phyloP scores from a whole-genome alignment of 2,329 filamentous ascomycete genomes.

The Paecilomyces niveus region DNA sequence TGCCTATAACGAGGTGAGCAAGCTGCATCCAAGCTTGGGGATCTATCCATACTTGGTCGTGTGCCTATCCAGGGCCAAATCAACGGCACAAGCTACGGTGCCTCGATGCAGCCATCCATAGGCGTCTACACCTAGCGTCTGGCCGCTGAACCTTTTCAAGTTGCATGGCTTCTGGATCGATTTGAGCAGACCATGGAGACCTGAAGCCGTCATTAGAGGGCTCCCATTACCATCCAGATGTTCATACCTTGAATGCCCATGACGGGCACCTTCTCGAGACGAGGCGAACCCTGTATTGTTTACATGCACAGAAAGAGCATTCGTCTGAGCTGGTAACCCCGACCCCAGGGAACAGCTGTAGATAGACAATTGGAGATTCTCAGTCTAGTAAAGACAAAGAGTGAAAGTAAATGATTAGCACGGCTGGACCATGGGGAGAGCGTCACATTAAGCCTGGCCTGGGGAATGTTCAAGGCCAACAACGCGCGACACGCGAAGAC shows the following conservation, averaged over 20 bases:
- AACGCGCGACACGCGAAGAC: slow-evolving; percentile 23
- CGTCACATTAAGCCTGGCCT: slow-evolving; percentile 8
- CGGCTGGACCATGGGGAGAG: slow-evolving; percentile 2
- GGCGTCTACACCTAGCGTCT: slow-evolving; percentile 89
- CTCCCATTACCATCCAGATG: neutral
- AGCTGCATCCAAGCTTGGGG: neutral
- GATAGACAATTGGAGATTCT: neutral
- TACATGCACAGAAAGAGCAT: slow-evolving; percentile 16
- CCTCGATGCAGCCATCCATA: slow-evolving; percentile 98
- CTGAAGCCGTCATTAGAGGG: slow-evolving; percentile 37
- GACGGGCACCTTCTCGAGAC: slow-evolving; percentile 19
- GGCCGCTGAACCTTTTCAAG: slow-evolving; percentile 77
- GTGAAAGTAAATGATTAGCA: slow-evolving; percentile 1
- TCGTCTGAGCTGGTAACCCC: neutral
- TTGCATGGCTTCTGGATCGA: slow-evolving; percentile 88
- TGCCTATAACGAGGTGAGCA: slow-evolving; percentile 50
- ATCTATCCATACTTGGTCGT: slow-evolving; percentile 66
- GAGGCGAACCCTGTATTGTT: slow-evolving; percentile 21
- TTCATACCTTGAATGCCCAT: slow-evolving; percentile 41
- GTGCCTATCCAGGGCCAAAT: slow-evolving; percentile 80
- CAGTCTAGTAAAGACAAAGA: slow-evolving; percentile 5
- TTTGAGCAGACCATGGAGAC: slow-evolving; percentile 84
- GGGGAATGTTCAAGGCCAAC: slow-evolving; percentile 25
- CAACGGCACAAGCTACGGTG: slow-evolving; percentile 80
- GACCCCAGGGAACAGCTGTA: neutral